phyloP scores from a whole-genome alignment of 148 eudicot species.

The Amaranthus hypochondriacus region DNA sequence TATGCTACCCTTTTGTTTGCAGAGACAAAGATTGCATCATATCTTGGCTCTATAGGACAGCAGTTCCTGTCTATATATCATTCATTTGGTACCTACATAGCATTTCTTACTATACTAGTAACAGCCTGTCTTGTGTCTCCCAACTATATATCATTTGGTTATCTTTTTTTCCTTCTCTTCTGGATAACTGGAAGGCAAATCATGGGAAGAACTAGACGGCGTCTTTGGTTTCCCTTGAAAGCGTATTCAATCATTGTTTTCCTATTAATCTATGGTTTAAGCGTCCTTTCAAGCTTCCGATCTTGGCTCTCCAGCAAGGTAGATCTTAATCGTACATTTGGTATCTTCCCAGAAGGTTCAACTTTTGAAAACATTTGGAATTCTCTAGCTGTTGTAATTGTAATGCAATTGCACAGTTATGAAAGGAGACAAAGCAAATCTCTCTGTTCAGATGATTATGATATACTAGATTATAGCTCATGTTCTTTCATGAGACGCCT shows the following conservation, averaged over 20 bases:
- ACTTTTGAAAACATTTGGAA: constrained; percentile 77
- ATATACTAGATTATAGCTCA: constrained; percentile 48
- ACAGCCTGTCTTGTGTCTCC: constrained; percentile 77
- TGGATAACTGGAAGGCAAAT: constrained; percentile 98
- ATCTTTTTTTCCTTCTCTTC: constrained; percentile 76
- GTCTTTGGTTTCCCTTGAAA: constrained; percentile 91
- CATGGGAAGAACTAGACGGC: constrained; percentile 71
- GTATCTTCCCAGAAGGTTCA: constrained; percentile 64
- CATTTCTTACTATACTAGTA: constrained; percentile 76
- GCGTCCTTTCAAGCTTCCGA: constrained; percentile 69
- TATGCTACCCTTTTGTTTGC: constrained; percentile 5
- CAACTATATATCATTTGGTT: constrained; percentile 87
- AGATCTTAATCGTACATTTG: constrained; percentile 58
- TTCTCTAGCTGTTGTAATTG: constrained; percentile 82
- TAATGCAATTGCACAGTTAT: constrained; percentile 97
- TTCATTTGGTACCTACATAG: constrained; percentile 91
- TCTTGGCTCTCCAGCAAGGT: constrained; percentile 62
- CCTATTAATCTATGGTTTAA: constrained; percentile 67
- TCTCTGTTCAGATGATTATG: constrained; percentile 34
- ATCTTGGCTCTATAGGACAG: constrained; percentile 76
- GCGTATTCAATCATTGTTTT: constrained; percentile 71
- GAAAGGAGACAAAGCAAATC: constrained; percentile 88
- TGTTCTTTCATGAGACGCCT: constrained; percentile 68
- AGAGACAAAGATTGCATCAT: constrained; percentile 89
- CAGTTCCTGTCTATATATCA: constrained; percentile 63